Evolutionary conservation across 129 eudicot species (phyloP), one percentile per base, ranked within the genome.

Genomic region (Artemisia argyi): DNA sequence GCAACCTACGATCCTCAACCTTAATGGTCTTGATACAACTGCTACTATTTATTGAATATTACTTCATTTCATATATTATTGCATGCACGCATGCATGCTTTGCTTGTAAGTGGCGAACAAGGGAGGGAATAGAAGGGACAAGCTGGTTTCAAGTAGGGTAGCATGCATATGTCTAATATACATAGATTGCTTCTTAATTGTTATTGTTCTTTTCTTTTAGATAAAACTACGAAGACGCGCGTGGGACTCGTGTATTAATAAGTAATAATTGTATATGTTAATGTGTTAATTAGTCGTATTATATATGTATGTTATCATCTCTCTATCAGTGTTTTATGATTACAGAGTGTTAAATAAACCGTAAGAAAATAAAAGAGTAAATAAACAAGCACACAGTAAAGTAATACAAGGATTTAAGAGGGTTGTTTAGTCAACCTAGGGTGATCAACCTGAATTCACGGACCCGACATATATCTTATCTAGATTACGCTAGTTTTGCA

Each of bases 1-100:
- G 71, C 68, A 12, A 68, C 65, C 79, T 4, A 49, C 42, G 63
- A 79, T 79, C 69, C 83, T 65, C 32, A 49, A 50, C 83, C 79
- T 49, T 79, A 46, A 51, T 39, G 39, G 2, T 18, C 60, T 60
- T 35, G 55, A 32, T 39, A 35, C 17, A 16, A 28, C 48, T 44
- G 53, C 26, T 58, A 52, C 20, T 50, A 32, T 39, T 39, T 50
- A 32, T 39, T 39, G 2, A 7, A 39, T 55, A 9, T 76, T 53
- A 62, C 50, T 69, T 52, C 76, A 51, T 61, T 24, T 44, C 13
- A 58, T 20, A 20, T 18, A 2, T 56, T 56, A 13, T 56, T 56
- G 35, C 35, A 58, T 58, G 63, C n/a, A 58, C 46, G 16, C n/a
- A 58, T 39, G 46, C 73, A 48, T 52, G 57, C 60, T 56, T 55